Base-by-base conservation (phyloP, 805 yeast genomes). In the Isabelozyma rhagii region DNA sequence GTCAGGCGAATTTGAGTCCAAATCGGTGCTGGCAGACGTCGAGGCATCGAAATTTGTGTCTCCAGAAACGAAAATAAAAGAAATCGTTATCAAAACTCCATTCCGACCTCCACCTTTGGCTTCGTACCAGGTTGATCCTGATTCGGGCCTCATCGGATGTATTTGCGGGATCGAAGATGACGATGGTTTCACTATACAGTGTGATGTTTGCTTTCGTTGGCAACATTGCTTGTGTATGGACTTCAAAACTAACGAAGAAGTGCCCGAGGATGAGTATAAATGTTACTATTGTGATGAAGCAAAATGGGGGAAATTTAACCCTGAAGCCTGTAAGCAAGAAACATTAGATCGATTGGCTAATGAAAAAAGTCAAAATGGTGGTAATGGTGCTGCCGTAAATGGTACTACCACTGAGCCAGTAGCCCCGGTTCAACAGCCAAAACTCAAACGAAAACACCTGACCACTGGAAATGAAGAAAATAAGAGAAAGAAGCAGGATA, bases 201-300 rank as follows among this genome's bases (percentile, higher is more conserved):
- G 99, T 71, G 97, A 91, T 64, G 78, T 82, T 34, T 92, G 98
- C 66, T 85, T 81, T 66, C 81, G 96, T 53, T 92, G 97, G 97
- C 97, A 92, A 64, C 98, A 92, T 69, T 91, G 94, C 27, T 75
- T 81, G n/a, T 92, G 98, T 67, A 89, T 90, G 81, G 87, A 86
- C 7, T 89, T 88, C 50, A 75, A 75, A 43, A 80, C 84, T 43
- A 82, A 80, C 50, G 86, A 81, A 39, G 84, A 87, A 45, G 96
- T 84, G 0, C 97, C 97, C 0, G 97, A 90, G 49, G 82, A 82
- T 47, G 76, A 69, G 49, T 92, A 87, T 62, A 72, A 81, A 28
- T 92, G 98, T 62, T 88, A 87, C 61, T 76, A 76, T 44, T 92
- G 98, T 69, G 85, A 85, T 49, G 63, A 69, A 43, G 49, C 54